Base-by-base conservation (phyloP, 2,329 filamentous ascomycete genomes). In the Rutstroemia sp. region DNA sequence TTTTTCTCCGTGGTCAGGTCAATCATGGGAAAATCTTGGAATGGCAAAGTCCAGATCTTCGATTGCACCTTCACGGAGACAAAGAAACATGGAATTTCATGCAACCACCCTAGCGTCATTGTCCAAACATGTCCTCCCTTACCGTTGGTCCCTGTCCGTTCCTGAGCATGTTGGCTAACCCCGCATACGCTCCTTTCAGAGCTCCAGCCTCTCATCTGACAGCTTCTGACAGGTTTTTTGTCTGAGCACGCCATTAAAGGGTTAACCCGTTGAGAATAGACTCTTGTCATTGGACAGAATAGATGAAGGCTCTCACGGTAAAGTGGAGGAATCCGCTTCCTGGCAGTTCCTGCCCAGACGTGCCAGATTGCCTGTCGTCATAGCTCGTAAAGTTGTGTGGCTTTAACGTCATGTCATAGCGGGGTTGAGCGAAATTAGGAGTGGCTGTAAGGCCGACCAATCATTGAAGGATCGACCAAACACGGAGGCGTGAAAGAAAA, bases 291-390 rank as follows among this genome's bases (percentile, higher is more conserved):
- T 30, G 27, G 27, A 30, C 27, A 10, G 27, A 8, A 9, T 8
- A 10, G 27, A 30, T 10, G 27, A 30, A 30, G 27, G 27, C 27
- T 10, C 9, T 30, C 10, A 30, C 6, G 9, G 27, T 3, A 30
- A 30, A 30, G 27, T 30, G 27, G 27, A 30, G 27, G 19, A 5
- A 27, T n/a, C 14, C 17, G 19, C 25, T 23, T 23, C 23, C 23
- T 23, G 23, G 5, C 19, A 23, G 3, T n/a, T 39, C 16, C 44
- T 19, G 25, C 37, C 19, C 30, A 27, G 19, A 19, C 19, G 19
- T 19, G 19, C 19, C 19, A 19, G 48, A 48, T 54, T 34, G n/a
- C 25, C 37, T 48, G 44, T 54, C 51, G 51, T 54, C 51, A 54
- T 54, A 48, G 10, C 12, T 48, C 41, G 46, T 30, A 44, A 34